A percentile compares a stretch with the other conserved stretches of the same genome.
phyloP scores from a whole-genome alignment of 345 rosid species.

The Passiflora organensis region DNA sequence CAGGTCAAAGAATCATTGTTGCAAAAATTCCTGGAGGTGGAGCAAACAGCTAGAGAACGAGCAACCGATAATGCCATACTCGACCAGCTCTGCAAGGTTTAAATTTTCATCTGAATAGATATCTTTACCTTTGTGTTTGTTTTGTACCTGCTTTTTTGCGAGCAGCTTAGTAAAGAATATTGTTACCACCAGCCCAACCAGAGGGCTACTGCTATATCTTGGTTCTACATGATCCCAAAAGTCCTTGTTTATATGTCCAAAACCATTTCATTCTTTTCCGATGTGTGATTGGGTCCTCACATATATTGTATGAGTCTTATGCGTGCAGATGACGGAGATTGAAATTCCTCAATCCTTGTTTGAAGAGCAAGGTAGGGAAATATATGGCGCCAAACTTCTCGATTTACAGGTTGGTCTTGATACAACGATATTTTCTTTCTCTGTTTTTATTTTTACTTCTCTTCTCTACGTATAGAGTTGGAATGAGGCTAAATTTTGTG shows the following conservation, averaged over 20 bases:
- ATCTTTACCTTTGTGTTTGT: neutral
- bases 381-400: conserved; percentile 85
- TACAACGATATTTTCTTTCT: neutral
- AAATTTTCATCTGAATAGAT: conserved; percentile 7
- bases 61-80: conserved; percentile 93
- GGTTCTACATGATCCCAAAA: too few species aligned
- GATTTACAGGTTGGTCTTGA: conserved; percentile 60
- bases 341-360: conserved; percentile 82
- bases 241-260: neutral
- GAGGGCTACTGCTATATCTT: too few species aligned
- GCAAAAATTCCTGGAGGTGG: conserved; percentile 71
- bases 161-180: neutral
- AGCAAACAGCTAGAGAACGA: conserved; percentile 73
- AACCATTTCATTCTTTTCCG: too few species aligned
- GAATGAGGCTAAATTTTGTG: too few species aligned
- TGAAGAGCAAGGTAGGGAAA: conserved; percentile 94
- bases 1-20: conserved; percentile 70
- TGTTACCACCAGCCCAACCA: too few species aligned
- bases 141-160: neutral
- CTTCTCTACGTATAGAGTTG: too few species aligned
- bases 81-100: conserved; percentile 74
- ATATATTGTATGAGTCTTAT: too few species aligned
- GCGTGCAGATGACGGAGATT: conserved; percentile 75
- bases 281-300: too few species aligned
- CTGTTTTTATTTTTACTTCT: neutral